phyloP scores from a whole-genome alignment of 2,329 filamentous ascomycete genomes.

The Orbilia brochopaga region DNA sequence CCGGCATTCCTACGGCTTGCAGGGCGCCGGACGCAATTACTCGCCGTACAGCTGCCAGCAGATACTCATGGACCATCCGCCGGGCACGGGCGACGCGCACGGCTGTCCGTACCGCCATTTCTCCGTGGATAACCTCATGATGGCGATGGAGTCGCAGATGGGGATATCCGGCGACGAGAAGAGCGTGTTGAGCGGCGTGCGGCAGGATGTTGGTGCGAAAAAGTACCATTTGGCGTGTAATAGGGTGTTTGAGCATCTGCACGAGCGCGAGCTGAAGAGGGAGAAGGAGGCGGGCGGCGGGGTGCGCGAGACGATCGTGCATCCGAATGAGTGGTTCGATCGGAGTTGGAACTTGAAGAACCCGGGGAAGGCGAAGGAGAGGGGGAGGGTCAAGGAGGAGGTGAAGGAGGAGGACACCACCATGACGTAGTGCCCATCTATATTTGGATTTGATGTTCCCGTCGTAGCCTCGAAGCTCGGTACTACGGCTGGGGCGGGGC shows the following conservation, averaged over 20 bases:
- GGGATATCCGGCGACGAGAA: conserved; percentile 73
- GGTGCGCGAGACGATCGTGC: conserved; percentile 84
- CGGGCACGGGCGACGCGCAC: conserved; percentile 84
- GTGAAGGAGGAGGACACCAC: conserved; percentile 41
- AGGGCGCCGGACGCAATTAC: conserved; percentile 89
- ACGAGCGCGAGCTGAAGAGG: conserved; percentile 77
- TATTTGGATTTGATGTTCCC: background rate
- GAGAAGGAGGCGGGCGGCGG: conserved; percentile 79
- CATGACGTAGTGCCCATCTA: conserved; percentile 18
- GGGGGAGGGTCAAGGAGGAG: conserved; percentile 15
- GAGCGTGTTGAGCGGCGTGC: conserved; percentile 77
- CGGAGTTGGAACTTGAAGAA: conserved; percentile 88
- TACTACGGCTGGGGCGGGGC: no score
- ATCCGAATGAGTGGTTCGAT: conserved; percentile 98
- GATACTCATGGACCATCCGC: conserved; percentile 85
- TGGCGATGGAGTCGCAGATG: conserved; percentile 74
- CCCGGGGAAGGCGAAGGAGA: conserved; percentile 61
- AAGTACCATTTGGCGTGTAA: conserved; percentile 97
- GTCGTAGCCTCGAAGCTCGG: conserved; percentile 1
- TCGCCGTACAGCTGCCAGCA: conserved; percentile 93
- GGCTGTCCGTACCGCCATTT: conserved; percentile 98
- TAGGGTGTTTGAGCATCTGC: conserved; percentile 85
- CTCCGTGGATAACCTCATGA: conserved; percentile 77
- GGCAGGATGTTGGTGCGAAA: conserved; percentile 85
- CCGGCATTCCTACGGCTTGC: conserved; percentile 91